Evolutionary conservation across 108 stramenopile genomes (phyloP).

Genomic region (Cylindrotheca closterium): DNA sequence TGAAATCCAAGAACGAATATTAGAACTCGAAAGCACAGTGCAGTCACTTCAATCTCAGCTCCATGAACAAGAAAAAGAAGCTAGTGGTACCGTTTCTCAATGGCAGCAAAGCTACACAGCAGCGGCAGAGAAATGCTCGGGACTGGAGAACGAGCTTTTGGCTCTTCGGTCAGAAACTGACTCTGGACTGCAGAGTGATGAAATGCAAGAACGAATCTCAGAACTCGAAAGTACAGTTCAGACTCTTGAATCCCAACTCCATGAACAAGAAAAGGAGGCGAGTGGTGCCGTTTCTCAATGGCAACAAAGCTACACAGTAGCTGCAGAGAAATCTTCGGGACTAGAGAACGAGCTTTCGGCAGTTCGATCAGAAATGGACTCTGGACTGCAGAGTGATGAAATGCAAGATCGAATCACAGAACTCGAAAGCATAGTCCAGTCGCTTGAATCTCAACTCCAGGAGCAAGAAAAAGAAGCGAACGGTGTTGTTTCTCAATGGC

Average conservation of each 20-base stretch:
- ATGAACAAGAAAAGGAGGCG: constrained; percentile 46
- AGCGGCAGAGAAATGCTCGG: constrained; percentile 15
- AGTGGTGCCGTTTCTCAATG: constrained; percentile 37
- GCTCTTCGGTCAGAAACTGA: background rate
- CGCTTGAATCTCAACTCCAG: constrained; percentile 39
- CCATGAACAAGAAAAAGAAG: constrained; percentile 32
- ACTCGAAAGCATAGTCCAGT: constrained; percentile 43
- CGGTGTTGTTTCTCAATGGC: constrained; percentile 44
- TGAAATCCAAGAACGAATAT: constrained; percentile 1
- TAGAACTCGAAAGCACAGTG: constrained; percentile 15
- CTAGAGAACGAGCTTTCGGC: no score
- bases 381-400: no score
- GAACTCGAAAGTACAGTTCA: constrained; percentile 5
- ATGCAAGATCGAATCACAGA: constrained; percentile 21
- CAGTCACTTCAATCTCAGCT: constrained; percentile 25
- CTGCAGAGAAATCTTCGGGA: constrained; percentile 16
- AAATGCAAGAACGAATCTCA: constrained; percentile 5
- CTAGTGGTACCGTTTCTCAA: constrained; percentile 39
- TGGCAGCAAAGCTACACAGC: constrained; percentile 42
- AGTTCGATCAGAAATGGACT: no score
- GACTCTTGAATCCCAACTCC: background rate
- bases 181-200: background rate
- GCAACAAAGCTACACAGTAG: constrained; percentile 30
- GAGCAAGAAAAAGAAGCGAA: constrained; percentile 57
- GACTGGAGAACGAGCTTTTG: constrained; percentile 11